These are phyloP conservation scores for Rutstroemia sp. DNA, from an alignment of 2,329 filamentous ascomycete species.

Conservation along the genomic window DNA sequence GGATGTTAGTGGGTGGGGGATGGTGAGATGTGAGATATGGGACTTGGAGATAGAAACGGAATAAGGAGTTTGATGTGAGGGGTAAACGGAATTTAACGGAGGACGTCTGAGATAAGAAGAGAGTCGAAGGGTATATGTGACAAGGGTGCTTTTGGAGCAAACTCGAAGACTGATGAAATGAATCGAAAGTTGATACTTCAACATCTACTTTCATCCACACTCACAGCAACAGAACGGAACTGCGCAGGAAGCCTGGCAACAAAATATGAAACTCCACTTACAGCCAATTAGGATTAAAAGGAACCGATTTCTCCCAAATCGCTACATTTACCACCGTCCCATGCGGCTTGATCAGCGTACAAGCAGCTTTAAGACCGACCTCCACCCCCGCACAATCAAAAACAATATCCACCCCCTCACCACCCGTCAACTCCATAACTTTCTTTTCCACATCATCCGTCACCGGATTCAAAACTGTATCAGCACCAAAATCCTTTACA, in stretches of 20 bases:
- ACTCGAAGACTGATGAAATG: too few species aligned
- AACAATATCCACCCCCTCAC: slow-evolving; percentile 47
- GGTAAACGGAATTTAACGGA: neutral
- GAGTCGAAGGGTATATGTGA: neutral
- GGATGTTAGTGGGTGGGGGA: neutral
- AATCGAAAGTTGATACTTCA: neutral
- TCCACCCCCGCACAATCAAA: slow-evolving; percentile 57
- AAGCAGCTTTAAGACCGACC: slow-evolving; percentile 36
- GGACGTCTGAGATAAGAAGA: neutral
- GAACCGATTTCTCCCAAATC: slow-evolving; percentile 51
- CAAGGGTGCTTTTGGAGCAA: too few species aligned
- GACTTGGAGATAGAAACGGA: neutral
- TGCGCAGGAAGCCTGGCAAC: neutral
- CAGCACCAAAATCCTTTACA: slow-evolving; percentile 47
- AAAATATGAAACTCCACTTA: neutral
- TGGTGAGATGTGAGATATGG: neutral
- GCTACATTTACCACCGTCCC: slow-evolving; percentile 58
- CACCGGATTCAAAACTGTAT: slow-evolving; percentile 44
- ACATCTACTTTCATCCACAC: neutral
- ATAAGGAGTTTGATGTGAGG: neutral
- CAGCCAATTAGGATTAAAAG: slow-evolving; percentile 46
- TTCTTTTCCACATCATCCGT: slow-evolving; percentile 41
- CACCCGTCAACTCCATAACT: slow-evolving; percentile 39
- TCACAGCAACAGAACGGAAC: neutral
- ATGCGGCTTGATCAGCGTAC: slow-evolving; percentile 40